Percentiles rank a stretch among this genome's conserved stretches.
phyloP scores from a whole-genome alignment of 2,329 filamentous ascomycete species.

The Apiospora rasikravindrae region DNA sequence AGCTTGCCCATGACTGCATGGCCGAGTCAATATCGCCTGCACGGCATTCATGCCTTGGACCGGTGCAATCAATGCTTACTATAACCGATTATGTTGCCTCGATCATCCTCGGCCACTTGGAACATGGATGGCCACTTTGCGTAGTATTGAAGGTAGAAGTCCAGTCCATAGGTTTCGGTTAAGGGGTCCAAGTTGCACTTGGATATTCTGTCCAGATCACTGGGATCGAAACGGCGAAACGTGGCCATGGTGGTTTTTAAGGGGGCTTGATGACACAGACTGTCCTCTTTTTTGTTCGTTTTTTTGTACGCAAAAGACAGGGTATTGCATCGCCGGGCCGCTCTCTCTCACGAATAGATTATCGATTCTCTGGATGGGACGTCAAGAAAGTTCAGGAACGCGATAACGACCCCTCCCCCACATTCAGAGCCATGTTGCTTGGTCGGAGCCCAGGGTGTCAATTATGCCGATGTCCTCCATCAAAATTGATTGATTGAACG shows the following conservation, averaged over 20 bases:
- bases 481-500: not conserved
- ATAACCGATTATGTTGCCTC: slow-evolving; percentile 92
- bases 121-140: slow-evolving; percentile 96
- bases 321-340: too few species aligned
- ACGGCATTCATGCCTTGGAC: not conserved
- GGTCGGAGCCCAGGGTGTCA: slow-evolving; percentile 9
- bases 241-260: slow-evolving; percentile 66
- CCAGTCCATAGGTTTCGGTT: slow-evolving; percentile 96
- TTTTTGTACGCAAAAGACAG: not conserved
- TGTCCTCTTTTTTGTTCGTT: not conserved
- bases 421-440: not conserved
- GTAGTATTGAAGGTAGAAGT: slow-evolving; percentile 95
- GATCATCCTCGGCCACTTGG: slow-evolving; percentile 84
- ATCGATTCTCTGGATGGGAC: not conserved
- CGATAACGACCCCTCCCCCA: slow-evolving; percentile 4
- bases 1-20: slow-evolving; percentile 90
- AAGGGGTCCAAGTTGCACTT: slow-evolving; percentile 94
- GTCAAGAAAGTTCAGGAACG: not conserved
- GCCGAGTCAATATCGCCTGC: slow-evolving; percentile 19
- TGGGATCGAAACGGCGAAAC: slow-evolving; percentile 82
- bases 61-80: slow-evolving; percentile 59
- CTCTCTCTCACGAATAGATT: not conserved
- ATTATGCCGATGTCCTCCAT: not conserved
- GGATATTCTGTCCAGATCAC: slow-evolving; percentile 87
- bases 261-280: not conserved